phyloP scores from a whole-genome alignment of 2,329 filamentous ascomycete species.

The Emmonsiellopsis sp. region DNA sequence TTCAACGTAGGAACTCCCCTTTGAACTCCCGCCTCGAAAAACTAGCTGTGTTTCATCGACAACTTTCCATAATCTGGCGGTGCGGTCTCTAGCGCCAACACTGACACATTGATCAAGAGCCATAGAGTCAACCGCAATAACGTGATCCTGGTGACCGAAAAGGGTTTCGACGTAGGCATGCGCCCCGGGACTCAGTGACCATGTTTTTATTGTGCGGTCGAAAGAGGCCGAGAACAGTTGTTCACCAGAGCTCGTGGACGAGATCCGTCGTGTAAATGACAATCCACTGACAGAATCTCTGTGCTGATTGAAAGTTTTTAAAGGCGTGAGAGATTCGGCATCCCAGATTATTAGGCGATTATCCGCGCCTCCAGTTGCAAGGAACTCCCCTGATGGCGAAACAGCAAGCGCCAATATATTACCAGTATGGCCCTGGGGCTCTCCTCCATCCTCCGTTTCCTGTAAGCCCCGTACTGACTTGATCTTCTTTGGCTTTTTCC shows the following conservation, averaged over 20 bases:
- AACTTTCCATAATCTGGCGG: constrained; percentile 90
- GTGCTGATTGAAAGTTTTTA: constrained; percentile 84
- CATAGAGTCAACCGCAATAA: constrained; percentile 73
- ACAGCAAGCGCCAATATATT: constrained; percentile 77
- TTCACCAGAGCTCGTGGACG: constrained; percentile 48
- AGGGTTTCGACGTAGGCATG: constrained; percentile 91
- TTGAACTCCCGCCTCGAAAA: constrained; percentile 65
- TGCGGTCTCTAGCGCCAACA: constrained; percentile 83
- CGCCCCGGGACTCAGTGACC: constrained; percentile 68
- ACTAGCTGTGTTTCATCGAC: constrained; percentile 91
- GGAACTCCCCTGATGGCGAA: constrained; percentile 78
- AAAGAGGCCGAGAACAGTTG: constrained; percentile 86
- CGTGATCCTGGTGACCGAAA: constrained; percentile 89
- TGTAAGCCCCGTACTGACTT: constrained; percentile 41
- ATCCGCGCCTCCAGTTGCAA: constrained; percentile 84
- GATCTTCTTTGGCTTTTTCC: constrained; percentile 36
- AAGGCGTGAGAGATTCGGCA: constrained; percentile 63
- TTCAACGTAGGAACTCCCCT: constrained; percentile 49
- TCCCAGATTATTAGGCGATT: constrained; percentile 82
- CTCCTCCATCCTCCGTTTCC: constrained; percentile 27
- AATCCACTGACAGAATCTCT: constrained; percentile 77
- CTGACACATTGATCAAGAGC: constrained; percentile 82
- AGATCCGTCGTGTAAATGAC: constrained; percentile 71
- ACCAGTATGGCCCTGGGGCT: constrained; percentile 63
- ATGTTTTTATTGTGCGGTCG: constrained; percentile 91